These are phyloP conservation scores for Juglanconis juglandina DNA, from an alignment of 2,329 filamentous ascomycete genomes.

Conservation along the genomic window DNA sequence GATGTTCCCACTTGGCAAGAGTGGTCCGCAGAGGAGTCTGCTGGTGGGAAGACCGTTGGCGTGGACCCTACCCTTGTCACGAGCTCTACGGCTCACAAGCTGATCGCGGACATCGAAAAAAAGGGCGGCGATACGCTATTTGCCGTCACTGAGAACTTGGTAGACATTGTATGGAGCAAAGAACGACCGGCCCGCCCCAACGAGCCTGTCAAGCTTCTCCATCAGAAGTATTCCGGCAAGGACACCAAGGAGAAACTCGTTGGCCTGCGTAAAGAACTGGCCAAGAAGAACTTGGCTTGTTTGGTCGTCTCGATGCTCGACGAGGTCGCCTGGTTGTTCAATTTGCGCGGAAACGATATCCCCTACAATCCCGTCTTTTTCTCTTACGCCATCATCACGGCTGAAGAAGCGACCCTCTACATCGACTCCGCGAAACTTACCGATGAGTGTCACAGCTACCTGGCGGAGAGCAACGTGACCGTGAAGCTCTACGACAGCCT, in stretches of 20 bases:
- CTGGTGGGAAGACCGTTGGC: constrained; percentile 80
- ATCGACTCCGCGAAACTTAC: constrained; percentile 77
- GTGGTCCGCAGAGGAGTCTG: constrained; percentile 85
- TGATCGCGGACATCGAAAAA: constrained; percentile 83
- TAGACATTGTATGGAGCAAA: constrained; percentile 85
- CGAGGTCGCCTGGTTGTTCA: constrained; percentile 98
- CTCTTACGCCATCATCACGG: constrained; percentile 87
- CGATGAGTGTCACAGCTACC: constrained; percentile 63
- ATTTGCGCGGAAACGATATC: constrained; percentile 90
- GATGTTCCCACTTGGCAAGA: constrained; percentile 97
- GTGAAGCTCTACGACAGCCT: constrained; percentile 81
- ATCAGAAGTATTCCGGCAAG: constrained; percentile 75
- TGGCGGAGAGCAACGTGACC: constrained; percentile 65
- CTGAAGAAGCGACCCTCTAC: constrained; percentile 73
- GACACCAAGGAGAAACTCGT: constrained; percentile 76
- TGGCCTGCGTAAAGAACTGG: constrained; percentile 84
- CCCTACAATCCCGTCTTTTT: constrained; percentile 99
- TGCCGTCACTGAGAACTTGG: constrained; percentile 74
- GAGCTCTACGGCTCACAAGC: constrained; percentile 59
- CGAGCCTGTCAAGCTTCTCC: constrained; percentile 71
- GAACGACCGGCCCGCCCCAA: constrained; percentile 70
- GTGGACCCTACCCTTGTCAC: constrained; percentile 89
- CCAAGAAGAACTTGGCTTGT: constrained; percentile 82
- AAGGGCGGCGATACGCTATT: constrained; percentile 74
- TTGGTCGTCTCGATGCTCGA: constrained; percentile 94